Evolutionary conservation across 805 yeast genomes (phyloP).

Genomic region (Candida patagonica): DNA sequence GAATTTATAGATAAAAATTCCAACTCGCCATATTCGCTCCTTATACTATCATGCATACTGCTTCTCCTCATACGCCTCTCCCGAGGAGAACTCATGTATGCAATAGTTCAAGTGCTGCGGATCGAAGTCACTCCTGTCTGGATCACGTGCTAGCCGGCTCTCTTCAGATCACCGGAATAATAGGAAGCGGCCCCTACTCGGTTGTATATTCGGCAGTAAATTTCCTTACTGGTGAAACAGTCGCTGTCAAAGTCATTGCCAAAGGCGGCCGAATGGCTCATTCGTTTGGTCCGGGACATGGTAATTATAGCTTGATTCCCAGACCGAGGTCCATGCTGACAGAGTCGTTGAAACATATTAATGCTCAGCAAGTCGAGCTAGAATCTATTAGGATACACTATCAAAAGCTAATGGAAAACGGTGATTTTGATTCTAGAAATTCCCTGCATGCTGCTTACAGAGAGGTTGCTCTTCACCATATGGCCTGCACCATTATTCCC

Average conservation of each 20-base stretch:
- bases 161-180: conserved; percentile 24
- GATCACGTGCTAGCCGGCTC: conserved; percentile 14
- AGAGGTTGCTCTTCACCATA: conserved; percentile 65
- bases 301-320: neutral
- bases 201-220: conserved; percentile 65
- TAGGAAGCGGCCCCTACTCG: conserved; percentile 85
- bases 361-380: conserved; percentile 21
- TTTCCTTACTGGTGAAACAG: conserved; percentile 37
- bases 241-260: conserved; percentile 56
- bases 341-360: conserved; percentile 1
- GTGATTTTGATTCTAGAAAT: conserved; percentile 5
- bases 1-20: too few species aligned
- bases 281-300: neutral
- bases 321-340: conserved; percentile 2
- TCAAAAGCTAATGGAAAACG: conserved; percentile 23
- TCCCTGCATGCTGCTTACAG: conserved; percentile 14
- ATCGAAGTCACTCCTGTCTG: too few species aligned
- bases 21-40: too few species aligned
- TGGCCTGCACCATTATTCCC: conserved; percentile 52
- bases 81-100: too few species aligned
- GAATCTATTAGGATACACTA: conserved; percentile 25
- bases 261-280: conserved; percentile 5
- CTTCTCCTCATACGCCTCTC: too few species aligned
- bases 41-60: too few species aligned
- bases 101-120: too few species aligned